Percentiles rank a stretch among this genome's conserved stretches.
phyloP scores from a whole-genome alignment of 257 asterid genomes.

The Nicotiana undulata region DNA sequence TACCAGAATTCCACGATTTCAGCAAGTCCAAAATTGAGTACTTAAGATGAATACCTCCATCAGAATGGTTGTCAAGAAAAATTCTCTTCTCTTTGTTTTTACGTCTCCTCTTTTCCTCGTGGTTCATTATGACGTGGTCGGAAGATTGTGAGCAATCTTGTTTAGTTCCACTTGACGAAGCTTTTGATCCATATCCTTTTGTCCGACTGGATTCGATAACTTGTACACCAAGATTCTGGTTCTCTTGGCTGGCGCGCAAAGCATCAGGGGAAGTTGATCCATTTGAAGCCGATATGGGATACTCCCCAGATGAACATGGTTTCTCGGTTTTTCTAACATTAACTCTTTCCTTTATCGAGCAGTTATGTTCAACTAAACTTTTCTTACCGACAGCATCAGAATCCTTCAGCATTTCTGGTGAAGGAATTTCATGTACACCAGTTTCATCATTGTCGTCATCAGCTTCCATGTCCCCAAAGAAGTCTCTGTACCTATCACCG shows the following conservation, averaged over 20 bases:
- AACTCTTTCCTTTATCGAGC: constrained; percentile 33
- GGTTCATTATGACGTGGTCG: constrained; percentile 33
- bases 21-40: constrained; percentile 13
- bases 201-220: constrained; percentile 32
- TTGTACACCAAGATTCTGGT: constrained; percentile 30
- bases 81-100: constrained; percentile 36
- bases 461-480: constrained; percentile 67
- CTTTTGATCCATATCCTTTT: constrained; percentile 46
- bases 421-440: constrained; percentile 44
- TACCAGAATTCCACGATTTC: not conserved
- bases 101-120: constrained; percentile 34
- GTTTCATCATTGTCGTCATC: constrained; percentile 59
- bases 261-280: constrained; percentile 43
- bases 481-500: constrained; percentile 52
- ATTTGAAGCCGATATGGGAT: constrained; percentile 32
- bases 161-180: constrained; percentile 33
- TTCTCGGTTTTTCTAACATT: constrained; percentile 30
- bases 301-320: constrained; percentile 27
- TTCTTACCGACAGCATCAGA: constrained; percentile 32
- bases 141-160: constrained; percentile 53
- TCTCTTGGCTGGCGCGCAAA: constrained; percentile 34
- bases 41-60: constrained; percentile 45
- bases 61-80: constrained; percentile 36
- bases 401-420: constrained; percentile 36
- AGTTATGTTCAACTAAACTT: constrained; percentile 23